Conservation (phyloP, 768 basidiomycete species). For the Phlebiopsis flavidoalba region DNA sequence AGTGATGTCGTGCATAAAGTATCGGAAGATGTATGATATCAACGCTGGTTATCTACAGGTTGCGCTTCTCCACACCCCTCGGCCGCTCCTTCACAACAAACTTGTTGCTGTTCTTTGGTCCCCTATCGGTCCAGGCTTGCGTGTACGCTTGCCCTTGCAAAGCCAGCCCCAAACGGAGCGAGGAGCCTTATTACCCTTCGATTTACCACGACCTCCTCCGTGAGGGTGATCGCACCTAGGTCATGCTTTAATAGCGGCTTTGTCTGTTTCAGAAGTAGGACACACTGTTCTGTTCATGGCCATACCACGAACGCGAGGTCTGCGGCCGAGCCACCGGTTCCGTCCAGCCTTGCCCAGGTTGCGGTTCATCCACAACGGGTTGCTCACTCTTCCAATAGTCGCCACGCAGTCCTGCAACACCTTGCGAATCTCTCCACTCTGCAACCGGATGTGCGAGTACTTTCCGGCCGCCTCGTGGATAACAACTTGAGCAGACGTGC, state of each 20-base stretch:
- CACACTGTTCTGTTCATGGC: slow-evolving; percentile 97
- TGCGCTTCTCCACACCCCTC: slow-evolving; percentile 54
- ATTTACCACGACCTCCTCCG: slow-evolving; percentile 97
- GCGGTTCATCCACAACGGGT: slow-evolving; percentile 81
- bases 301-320: slow-evolving; percentile 88
- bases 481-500: slow-evolving; percentile 78
- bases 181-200: slow-evolving; percentile 93
- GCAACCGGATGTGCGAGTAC: slow-evolving; percentile 80
- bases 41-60: background rate
- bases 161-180: slow-evolving; percentile 91
- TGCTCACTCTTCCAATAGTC: slow-evolving; percentile 89
- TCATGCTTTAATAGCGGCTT: background rate
- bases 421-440: slow-evolving; percentile 90
- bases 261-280: background rate
- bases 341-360: slow-evolving; percentile 91
- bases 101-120: slow-evolving; percentile 86
- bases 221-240: slow-evolving; percentile 85
- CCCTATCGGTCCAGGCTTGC: slow-evolving; percentile 89
- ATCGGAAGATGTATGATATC: background rate
- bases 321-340: slow-evolving; percentile 76
- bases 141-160: slow-evolving; percentile 88
- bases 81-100: slow-evolving; percentile 85
- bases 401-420: slow-evolving; percentile 79
- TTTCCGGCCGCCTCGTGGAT: slow-evolving; percentile 65
- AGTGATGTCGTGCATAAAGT: background rate